phyloP scores from a whole-genome alignment of 768 basidiomycete species.

The Aureoboletus auriporus region DNA sequence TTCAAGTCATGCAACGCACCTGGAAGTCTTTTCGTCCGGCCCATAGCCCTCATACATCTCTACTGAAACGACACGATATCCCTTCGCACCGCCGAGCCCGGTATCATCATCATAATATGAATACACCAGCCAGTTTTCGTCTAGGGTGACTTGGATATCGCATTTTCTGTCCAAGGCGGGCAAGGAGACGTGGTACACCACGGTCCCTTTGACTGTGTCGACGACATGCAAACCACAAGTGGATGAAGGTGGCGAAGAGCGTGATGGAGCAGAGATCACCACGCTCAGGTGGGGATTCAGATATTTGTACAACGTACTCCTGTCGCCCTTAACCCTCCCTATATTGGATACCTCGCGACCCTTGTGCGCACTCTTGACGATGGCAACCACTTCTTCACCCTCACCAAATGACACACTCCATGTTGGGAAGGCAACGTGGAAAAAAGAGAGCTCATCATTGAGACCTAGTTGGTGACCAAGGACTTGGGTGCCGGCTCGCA shows the following conservation, averaged over 20 bases:
- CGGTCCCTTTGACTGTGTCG: constrained; percentile 75
- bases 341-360: constrained; percentile 62
- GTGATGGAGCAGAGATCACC: constrained; percentile 49
- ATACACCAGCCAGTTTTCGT: constrained; percentile 94
- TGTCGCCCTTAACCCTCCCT: constrained; percentile 83
- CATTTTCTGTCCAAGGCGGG: constrained; percentile 45
- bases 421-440: constrained; percentile 52
- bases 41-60: constrained; percentile 83
- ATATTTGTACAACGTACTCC: constrained; percentile 91
- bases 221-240: constrained; percentile 70
- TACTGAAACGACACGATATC: constrained; percentile 72
- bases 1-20: constrained; percentile 45
- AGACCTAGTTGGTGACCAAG: constrained; percentile 53
- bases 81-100: constrained; percentile 50
- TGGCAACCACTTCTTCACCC: constrained; percentile 52
- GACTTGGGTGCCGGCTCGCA: constrained; percentile 48
- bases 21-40: constrained; percentile 65
- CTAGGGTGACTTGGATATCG: constrained; percentile 63
- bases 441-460: constrained; percentile 39
- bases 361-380: constrained; percentile 42
- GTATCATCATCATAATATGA: constrained; percentile 69
- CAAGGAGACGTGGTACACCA: constrained; percentile 64
- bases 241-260: constrained; percentile 9
- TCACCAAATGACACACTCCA: constrained; percentile 61
- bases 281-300: constrained; percentile 78